Evolutionary conservation across 2,329 filamentous ascomycete genomes (phyloP), one percentile per base, ranked within the genome.

Genomic region (Trichoderma simmonsii): DNA sequence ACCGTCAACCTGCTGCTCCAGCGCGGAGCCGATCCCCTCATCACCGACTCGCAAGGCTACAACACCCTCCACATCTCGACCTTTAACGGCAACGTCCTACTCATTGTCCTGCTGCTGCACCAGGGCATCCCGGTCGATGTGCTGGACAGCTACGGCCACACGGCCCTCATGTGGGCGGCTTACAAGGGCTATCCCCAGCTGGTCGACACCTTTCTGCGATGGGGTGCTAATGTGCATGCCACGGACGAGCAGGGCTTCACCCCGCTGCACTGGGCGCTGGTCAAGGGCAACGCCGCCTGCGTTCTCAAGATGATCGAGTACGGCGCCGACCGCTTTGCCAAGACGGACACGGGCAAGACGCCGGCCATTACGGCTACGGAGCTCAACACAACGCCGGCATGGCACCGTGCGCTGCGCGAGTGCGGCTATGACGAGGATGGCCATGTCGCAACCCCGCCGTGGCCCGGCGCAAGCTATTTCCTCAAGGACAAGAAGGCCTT

Each of bases 11-110:
- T 99, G 12, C 89, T 99, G 48, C 91, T 99, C 63, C 90, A 96
- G 78, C 90, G 94, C 80, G 96, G 96, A 78, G 96, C 95, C 77
- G 95, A 99, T 80, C 95, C 95, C 72, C 90, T 98, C 68, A 88
- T 97, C 75, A 94, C 92, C 79, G 96, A 99, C 80, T 91, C 94
- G 64, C 95, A 98, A 85, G 96, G 96, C 78, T 99, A 98, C 86
- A 99, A 99, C 80, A 96, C 97, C 67, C 88, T 99, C 28, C 96
- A 99, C 81, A 94, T 97, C 73, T 96, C 95, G 60, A 98, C 95
- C 0, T 97, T 99, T 79, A 97, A 98, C 81, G 96, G 96, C 76
- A 98, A 98, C 80, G 92, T 97, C 24, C 92, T 97, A 75, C 88
- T 98, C 72, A 88, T 99, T 32, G 90, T 95, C 64, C 88, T 99